These are phyloP conservation scores for Candida buenavistaensis DNA, from an alignment of 1,139 yeast genomes.

Conservation along the genomic window DNA sequence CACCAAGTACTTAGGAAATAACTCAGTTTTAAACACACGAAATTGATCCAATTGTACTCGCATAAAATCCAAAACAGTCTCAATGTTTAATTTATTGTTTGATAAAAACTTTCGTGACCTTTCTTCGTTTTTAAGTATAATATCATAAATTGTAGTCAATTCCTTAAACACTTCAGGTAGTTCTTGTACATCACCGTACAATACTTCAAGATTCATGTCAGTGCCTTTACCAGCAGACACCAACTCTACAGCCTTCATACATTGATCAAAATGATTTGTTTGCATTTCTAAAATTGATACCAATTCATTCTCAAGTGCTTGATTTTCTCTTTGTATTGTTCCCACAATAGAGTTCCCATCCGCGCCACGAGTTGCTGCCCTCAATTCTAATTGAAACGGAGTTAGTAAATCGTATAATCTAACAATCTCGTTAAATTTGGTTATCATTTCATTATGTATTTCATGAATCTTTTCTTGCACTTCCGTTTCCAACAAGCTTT, in stretches of 20 bases:
- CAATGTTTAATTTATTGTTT: conserved; percentile 19
- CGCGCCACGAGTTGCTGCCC: conserved; percentile 11
- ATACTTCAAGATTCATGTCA: conserved; percentile 29
- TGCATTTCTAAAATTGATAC: conserved; percentile 69
- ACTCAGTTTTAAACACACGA: conserved; percentile 24
- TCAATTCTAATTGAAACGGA: conserved; percentile 21
- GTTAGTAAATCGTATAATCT: conserved; percentile 24
- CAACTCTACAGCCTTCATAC: conserved; percentile 41
- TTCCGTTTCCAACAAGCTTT: conserved; percentile 20
- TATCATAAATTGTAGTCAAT: conserved; percentile 35
- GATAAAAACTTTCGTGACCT: conserved; percentile 29
- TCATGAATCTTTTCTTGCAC: conserved; percentile 18
- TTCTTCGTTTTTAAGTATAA: conserved; percentile 36
- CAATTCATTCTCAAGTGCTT: conserved; percentile 64
- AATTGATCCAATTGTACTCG: conserved; percentile 20
- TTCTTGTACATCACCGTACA: conserved; percentile 36
- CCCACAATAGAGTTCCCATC: conserved; percentile 19
- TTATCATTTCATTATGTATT: conserved; percentile 17
- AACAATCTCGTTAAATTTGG: conserved; percentile 17
- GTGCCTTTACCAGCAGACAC: conserved; percentile 7
- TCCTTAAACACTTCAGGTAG: conserved; percentile 32
- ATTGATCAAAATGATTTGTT: conserved; percentile 82
- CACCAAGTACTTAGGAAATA: conserved; percentile 26
- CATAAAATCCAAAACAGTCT: conserved; percentile 16
- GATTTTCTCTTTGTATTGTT: conserved; percentile 40